These are phyloP conservation scores for Urochloa ruziziensis DNA, from an alignment of 176 grass and related monocot genomes.

Conservation along the genomic window DNA sequence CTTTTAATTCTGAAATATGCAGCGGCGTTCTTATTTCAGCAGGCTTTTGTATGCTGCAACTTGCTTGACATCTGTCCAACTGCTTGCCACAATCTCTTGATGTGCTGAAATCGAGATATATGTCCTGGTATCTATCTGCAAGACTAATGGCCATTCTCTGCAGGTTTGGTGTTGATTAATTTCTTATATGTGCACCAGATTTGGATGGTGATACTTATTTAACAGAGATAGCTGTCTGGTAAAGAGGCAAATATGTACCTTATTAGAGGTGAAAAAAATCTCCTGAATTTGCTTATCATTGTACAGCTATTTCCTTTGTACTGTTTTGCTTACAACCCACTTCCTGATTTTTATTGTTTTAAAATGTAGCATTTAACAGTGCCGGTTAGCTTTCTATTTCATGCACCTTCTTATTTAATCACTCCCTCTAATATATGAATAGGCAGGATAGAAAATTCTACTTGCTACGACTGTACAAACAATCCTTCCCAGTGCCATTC, in stretches of 20 bases:
- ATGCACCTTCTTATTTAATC: neutral
- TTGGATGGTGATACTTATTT: too few species aligned
- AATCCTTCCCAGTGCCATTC: constrained; percentile 91
- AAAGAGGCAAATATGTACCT: too few species aligned
- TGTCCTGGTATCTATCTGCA: constrained; percentile 12
- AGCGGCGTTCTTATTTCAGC: neutral
- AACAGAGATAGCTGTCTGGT: too few species aligned
- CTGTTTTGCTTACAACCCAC: too few species aligned
- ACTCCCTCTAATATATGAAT: constrained; percentile 23
- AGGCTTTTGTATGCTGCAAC: constrained; percentile 15
- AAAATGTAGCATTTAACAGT: neutral
- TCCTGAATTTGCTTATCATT: too few species aligned
- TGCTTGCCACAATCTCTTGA: constrained; percentile 12
- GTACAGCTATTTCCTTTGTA: neutral
- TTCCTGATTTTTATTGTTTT: neutral
- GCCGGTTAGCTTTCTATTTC: neutral
- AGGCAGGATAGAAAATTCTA: constrained; percentile 84
- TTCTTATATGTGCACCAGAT: too few species aligned
- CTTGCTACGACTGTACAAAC: constrained; percentile 72
- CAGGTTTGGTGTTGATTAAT: constrained; percentile 4
- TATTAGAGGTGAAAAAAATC: too few species aligned
- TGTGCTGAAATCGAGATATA: neutral
- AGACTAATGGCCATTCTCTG: constrained; percentile 6
- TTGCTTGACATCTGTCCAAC: constrained; percentile 3
- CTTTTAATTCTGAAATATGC: constrained; percentile 17